Conservation (phyloP, 164 flowering plant species). For the Cinnamomum chago region DNA sequence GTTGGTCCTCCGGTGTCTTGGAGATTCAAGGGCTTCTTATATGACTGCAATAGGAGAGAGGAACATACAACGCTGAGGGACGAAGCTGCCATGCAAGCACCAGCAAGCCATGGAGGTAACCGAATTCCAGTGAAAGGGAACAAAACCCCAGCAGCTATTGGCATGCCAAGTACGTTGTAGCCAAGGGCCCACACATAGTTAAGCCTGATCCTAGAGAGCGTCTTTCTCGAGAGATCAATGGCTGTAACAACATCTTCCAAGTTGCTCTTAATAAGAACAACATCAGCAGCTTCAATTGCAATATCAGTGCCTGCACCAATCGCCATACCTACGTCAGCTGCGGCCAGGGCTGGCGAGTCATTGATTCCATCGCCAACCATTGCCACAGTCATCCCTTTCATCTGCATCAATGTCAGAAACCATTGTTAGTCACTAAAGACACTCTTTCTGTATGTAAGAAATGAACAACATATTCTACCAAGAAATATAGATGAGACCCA, state of each 20-base stretch:
- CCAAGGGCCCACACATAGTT: conserved; percentile 97
- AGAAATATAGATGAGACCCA: too few relatives aligned
- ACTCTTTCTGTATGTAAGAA: too few relatives aligned
- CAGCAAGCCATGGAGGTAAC: conserved; percentile 95
- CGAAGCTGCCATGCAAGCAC: conserved; percentile 97
- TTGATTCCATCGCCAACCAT: conserved; percentile 99
- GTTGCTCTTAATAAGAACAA: conserved; percentile 83
- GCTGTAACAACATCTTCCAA: conserved; percentile 91
- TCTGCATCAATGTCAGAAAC: conserved; percentile 32
- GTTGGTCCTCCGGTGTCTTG: conserved; percentile 19
- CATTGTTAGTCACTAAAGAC: neutral
- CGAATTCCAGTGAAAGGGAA: conserved; percentile 82
- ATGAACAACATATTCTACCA: too few relatives aligned
- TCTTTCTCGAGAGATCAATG: conserved; percentile 80
- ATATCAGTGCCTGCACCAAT: conserved; percentile 96
- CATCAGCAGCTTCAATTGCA: conserved; percentile 93
- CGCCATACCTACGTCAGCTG: conserved; percentile 97
- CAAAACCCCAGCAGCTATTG: conserved; percentile 77
- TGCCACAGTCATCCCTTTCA: conserved; percentile 62
- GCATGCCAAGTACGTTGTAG: conserved; percentile 85
- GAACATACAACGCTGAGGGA: conserved; percentile 91
- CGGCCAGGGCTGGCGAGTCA: conserved; percentile 89
- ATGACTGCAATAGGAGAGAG: conserved; percentile 76
- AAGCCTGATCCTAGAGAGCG: conserved; percentile 66
- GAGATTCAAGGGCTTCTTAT: conserved; percentile 68